Evolutionary conservation across 345 rosid species (phyloP), one percentile per base, ranked within the genome.

Genomic region (Carallia pectinifolia): DNA sequence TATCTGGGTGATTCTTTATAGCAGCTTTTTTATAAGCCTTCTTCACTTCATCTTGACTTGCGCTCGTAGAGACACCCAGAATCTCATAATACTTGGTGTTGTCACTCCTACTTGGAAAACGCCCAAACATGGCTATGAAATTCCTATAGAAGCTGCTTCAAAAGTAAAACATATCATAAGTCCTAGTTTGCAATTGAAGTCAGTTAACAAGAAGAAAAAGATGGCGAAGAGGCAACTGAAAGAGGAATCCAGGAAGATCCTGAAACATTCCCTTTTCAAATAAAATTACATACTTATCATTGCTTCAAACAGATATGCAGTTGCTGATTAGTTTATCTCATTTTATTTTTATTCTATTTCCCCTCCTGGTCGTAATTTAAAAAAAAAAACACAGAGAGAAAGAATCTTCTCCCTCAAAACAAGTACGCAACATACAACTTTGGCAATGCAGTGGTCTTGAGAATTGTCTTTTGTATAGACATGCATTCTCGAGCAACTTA

Each of bases 1-100:
- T 87, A 71, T 87, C 91, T 4, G 88, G 91, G 80, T 87, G 91
- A 69, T 87, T 87, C 78, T 83, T 83, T 44, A 87, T 83, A 39
- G 91, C 85, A 68, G 87, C 75, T 74, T 85, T 87, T 70, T 56
- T 80, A 55, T 87, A 87, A 30, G 91, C 88, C 81, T 85, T 87
- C 82, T 85, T 85, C 68, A 87, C 65, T 40, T 87, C 88, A 80
- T 85, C 91, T 58, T 71, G 83, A 60, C 60, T 77, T 6, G 88
- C 83, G 64, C 58, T 78, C 59, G 70, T 85, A 9, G 88, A 34
- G 60, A 87, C 83, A 53, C 87, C 88, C 65, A 87, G 88, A 61
- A 79, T 63, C 52, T 76, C 83, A 33, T 83, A 83, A 48, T 60
- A 83, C 71, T 82, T 81, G 23, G 80, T 73, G 70, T 73, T 76